Evolutionary conservation across 1,284 basidiomycete species (phyloP).

Genomic region (Cryptococcus sp.): DNA sequence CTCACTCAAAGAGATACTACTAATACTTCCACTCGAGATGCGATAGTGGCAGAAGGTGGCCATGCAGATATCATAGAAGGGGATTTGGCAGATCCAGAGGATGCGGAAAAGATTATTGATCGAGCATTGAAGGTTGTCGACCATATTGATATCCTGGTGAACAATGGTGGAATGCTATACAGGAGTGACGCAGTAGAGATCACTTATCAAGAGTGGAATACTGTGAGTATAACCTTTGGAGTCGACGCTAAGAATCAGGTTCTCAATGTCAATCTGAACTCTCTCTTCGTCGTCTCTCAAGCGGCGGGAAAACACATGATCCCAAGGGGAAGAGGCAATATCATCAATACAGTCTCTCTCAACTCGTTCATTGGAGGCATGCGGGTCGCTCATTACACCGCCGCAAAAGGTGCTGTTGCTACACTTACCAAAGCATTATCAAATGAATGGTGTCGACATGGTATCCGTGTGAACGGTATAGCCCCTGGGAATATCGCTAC

Average conservation of each 20-base stretch:
- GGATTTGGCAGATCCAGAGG: conserved; percentile 63
- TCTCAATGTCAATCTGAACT: conserved; percentile 36
- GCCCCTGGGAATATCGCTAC: conserved; percentile 80
- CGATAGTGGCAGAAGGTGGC: conserved; percentile 47
- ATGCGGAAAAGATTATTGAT: conserved; percentile 52
- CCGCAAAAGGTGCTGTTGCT: conserved; percentile 58
- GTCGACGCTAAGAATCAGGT: conserved; percentile 4
- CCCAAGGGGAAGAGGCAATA: conserved; percentile 24
- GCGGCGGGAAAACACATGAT: conserved; percentile 37
- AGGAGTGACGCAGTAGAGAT: conserved; percentile 57
- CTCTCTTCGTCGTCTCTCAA: conserved; percentile 31
- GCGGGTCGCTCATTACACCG: conserved; percentile 56
- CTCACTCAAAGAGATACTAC: conserved; percentile 60
- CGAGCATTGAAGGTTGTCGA: conserved; percentile 10
- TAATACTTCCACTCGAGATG: conserved; percentile 57
- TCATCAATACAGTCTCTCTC: conserved; percentile 40
- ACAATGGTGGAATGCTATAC: conserved; percentile 76
- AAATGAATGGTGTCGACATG: conserved; percentile 67
- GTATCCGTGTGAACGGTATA: conserved; percentile 78
- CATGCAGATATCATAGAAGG: conserved; percentile 57
- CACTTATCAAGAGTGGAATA: conserved; percentile 74
- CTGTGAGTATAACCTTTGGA: conserved; percentile 31
- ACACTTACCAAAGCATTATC: conserved; percentile 72
- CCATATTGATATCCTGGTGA: conserved; percentile 72
- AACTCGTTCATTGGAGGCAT: conserved; percentile 51